Evolutionary conservation across 164 flowering plant species (phyloP), one percentile per base, ranked within the genome.

Genomic region (Nymphaea colorata): DNA sequence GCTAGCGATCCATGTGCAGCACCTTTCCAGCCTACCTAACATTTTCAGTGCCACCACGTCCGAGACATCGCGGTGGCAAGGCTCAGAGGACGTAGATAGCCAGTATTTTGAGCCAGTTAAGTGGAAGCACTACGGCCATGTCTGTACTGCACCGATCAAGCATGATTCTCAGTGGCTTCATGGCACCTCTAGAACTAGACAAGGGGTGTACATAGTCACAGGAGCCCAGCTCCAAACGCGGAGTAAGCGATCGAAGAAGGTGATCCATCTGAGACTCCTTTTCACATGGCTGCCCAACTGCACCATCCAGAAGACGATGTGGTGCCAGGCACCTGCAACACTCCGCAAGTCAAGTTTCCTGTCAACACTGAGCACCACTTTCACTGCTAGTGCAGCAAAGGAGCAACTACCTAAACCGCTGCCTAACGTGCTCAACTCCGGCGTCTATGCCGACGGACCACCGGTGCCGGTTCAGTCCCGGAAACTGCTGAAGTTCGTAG

Each of bases 361-460:
- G 41, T 70, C 80, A 14, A 82, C 79, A 68, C 65, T 85, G 59
- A 88, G 90, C 80, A 76, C 81, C 43, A 84, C 96, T 1, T 88
- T 90, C 77, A 75, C 83, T 5, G 84, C 80, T 41, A 57, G 72
- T 25, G 76, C 76, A 0, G 63, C 64, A n/a, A 47, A 75, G 15
- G 82, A 67, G 17, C 76, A 72, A 7, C 63, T 7, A 36, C 36
- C 79, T 10, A 88, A 85, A 79, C 86, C 79, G 71, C 68, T 69
- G 18, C 87, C 87, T 0, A 70, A 78, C 10, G 74, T 69, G 12
- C 73, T 90, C 25, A 87, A 90, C 76, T 90, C 94, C 0, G 94
- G 96, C 3, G 88, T 90, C 41, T 90, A 80, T 64, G 84, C 91
- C 11, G 90, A 84, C 41, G 96, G 93, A 2, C 96, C 96, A 0